phyloP scores from a whole-genome alignment of 129 eudicot genomes.

The Centaurea solstitialis region DNA sequence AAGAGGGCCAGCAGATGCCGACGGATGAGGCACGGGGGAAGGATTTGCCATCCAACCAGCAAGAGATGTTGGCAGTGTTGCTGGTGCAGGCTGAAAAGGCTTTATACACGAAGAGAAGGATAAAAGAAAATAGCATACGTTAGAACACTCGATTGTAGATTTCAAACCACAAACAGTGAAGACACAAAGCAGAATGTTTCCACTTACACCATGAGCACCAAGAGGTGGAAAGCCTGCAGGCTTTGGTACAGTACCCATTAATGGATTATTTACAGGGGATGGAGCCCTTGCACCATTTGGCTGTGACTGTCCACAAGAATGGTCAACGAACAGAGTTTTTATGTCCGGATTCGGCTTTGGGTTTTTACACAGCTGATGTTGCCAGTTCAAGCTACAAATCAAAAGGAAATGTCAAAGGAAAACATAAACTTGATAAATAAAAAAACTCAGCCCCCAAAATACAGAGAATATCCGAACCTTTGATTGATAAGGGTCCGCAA shows the following conservation, averaged over 20 bases:
- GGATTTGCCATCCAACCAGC: constrained; percentile 95
- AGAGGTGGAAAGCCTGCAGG: constrained; percentile 79
- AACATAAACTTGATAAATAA: constrained; percentile 1
- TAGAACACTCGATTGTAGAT: not conserved
- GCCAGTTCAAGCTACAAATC: constrained; percentile 79
- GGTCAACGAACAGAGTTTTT: constrained; percentile 82
- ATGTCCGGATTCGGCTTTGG: constrained; percentile 93
- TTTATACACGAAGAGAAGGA: constrained; percentile 22
- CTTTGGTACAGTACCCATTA: constrained; percentile 77
- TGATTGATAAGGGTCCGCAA: constrained; percentile 76
- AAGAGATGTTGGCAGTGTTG: constrained; percentile 66
- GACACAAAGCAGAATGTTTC: not conserved
- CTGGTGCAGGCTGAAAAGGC: constrained; percentile 86
- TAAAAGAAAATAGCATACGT: not conserved
- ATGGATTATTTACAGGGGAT: constrained; percentile 76
- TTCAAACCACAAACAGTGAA: constrained; percentile 4
- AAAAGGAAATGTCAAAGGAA: constrained; percentile 9
- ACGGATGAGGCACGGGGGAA: constrained; percentile 72
- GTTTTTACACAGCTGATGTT: constrained; percentile 85
- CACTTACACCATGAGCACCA: constrained; percentile 86
- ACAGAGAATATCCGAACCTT: constrained; percentile 44
- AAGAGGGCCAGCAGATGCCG: constrained; percentile 85
- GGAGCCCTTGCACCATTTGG: constrained; percentile 91
- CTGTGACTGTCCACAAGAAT: constrained; percentile 86
- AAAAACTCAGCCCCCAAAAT: not conserved